These are phyloP conservation scores for Wickerhamiella slavikovae DNA, from an alignment of 805 yeast genomes.

Conservation along the genomic window DNA sequence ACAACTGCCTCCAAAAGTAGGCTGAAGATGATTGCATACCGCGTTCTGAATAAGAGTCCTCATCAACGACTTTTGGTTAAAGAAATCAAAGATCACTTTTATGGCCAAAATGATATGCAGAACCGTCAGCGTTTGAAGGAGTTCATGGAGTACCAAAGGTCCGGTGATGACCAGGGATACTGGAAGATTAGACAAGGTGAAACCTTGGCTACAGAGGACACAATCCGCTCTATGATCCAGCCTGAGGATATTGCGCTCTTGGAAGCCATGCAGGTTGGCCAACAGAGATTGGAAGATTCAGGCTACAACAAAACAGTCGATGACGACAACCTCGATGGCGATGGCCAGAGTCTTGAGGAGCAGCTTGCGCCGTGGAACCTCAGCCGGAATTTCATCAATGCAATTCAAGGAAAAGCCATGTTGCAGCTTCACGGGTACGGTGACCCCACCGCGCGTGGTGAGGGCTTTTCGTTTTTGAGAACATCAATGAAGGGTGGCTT, in stretches of 20 bases:
- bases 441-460: constrained; percentile 82
- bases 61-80: constrained; percentile 59
- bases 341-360: constrained; percentile 43
- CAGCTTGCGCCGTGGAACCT: constrained; percentile 87
- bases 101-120: constrained; percentile 95
- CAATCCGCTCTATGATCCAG: constrained; percentile 57
- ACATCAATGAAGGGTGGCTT: constrained; percentile 95
- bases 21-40: constrained; percentile 77
- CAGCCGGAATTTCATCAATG: constrained; percentile 76
- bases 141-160: constrained; percentile 91
- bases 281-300: constrained; percentile 65
- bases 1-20: constrained; percentile 84
- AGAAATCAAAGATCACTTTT: constrained; percentile 81
- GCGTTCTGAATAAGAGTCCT: constrained; percentile 60
- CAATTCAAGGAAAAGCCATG: constrained; percentile 96
- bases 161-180: constrained; percentile 82
- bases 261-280: constrained; percentile 90
- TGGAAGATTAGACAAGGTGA: constrained; percentile 71
- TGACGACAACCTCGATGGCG: constrained; percentile 23
- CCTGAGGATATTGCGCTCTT: constrained; percentile 81
- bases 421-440: constrained; percentile 85
- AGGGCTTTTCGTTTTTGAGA: constrained; percentile 69
- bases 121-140: constrained; percentile 88
- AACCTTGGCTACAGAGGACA: constrained; percentile 53
- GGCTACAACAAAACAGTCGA: constrained; percentile 29